Base-by-base conservation (phyloP, 768 basidiomycete species). In the Agrocybe pediades region DNA sequence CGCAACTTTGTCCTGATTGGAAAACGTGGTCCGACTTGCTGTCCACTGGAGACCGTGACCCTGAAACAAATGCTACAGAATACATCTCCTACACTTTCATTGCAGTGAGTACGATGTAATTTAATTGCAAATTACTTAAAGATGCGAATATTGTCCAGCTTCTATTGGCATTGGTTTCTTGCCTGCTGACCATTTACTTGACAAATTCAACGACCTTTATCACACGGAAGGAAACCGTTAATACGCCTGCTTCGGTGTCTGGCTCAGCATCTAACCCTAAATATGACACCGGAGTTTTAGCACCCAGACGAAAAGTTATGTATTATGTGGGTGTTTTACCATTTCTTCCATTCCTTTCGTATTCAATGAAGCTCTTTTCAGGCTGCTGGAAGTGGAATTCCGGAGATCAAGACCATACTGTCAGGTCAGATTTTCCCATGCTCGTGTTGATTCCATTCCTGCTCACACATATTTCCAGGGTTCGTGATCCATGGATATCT, bases 401-500 rank as follows among this genome's bases (percentile, higher is more conserved):
- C 95, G 0, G 96, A 99, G 70, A 88, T 99, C 67, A 99, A 99
- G 69, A 92, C 91, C 0, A 94, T 96, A 52, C 78, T 96, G 41
- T 92, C 90, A 46, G 93, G 91, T 86, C 60, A 40, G 71, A 53
- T n/a, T 3, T 40, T 8, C 30, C 26, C 27, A 21, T 43, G 13
- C 15, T 30, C 43, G 21, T 27, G 7, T 21, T 3, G 48, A 13
- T 9, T 11, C 4, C 46, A 49, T 36, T 48, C 20, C 5, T 3
- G 19, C 36, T 30, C 52, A 52, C 43, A 26, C 56, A 45, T 29
- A 44, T 47, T 53, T 61, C 66, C 54, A 85, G 94, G 95, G 29
- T 98, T 97, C 64, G 95, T 98, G 21, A 97, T 99, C 52, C 93
- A 97, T 56, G 97, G 97, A 16, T 99, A 96, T 68, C 87, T 99